These are phyloP conservation scores for Secale cereale DNA, from an alignment of 176 grass and related monocot genomes.

Conservation along the genomic window DNA sequence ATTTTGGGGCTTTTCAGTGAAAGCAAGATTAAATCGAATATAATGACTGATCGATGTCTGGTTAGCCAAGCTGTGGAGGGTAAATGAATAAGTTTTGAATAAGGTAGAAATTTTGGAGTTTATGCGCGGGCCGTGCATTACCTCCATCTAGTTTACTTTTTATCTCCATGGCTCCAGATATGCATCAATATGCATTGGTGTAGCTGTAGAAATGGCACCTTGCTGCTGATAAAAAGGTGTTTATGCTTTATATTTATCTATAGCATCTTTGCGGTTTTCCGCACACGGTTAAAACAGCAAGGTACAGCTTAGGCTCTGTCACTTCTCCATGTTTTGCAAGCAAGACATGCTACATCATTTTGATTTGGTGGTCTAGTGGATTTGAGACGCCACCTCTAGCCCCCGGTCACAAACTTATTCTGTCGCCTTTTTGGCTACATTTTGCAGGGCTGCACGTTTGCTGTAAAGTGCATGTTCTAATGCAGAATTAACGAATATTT, in stretches of 20 bases:
- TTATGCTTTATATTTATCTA: background rate
- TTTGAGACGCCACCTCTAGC: background rate
- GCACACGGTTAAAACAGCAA: background rate
- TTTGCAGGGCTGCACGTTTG: background rate
- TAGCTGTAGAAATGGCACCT: background rate
- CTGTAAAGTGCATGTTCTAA: constrained; percentile 11
- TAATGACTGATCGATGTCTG: background rate
- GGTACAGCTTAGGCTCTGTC: background rate
- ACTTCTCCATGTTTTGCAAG: background rate
- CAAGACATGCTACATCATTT: background rate
- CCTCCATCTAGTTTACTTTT: background rate
- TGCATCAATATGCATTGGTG: background rate
- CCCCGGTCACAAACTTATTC: background rate
- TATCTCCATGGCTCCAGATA: background rate
- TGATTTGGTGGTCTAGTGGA: background rate
- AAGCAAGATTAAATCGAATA: background rate
- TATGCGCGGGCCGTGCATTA: background rate
- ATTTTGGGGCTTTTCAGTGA: background rate
- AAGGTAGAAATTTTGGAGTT: background rate
- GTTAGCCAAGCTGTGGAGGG: background rate
- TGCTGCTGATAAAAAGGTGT: background rate
- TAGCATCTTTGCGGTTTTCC: background rate
- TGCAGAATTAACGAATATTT: background rate
- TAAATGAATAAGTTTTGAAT: background rate
- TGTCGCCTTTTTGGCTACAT: background rate